Base-by-base conservation (phyloP, 495 filamentous ascomycete genomes). In the Xeromyces bisporus region DNA sequence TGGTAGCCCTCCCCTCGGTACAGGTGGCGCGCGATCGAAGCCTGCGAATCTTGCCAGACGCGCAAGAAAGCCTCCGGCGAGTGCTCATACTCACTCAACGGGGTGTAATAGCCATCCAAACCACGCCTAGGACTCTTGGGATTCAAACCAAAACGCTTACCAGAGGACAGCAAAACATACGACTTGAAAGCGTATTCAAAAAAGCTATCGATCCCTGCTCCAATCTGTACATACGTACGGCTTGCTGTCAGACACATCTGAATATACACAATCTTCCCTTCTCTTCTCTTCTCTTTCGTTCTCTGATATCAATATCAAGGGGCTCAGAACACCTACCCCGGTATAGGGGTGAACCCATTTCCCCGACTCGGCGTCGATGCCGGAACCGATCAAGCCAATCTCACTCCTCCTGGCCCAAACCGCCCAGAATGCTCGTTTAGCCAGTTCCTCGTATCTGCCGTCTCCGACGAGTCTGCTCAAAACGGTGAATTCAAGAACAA, bases 181-280 rank as follows among this genome's bases (percentile, higher is more conserved):
- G 85, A 79, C 48, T 97, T 97, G 47, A 93, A 67, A 1, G 89
- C 89, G 48, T 97, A 97, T 57, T 97, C 89, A 43, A 87, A 96
- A 56, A 96, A 97, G 56, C 85, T 93, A 51, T 96, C 89, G 40
- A 91, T 78, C 11, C 89, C 91, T 1, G 89, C 89, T 23, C 89
- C 89, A 43, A 97, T 87, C 64, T 64, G 8, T 16, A 16, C 14
- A n/a, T 15, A n/a, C n/a, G n/a, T n/a, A n/a, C n/a, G n/a, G n/a
- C n/a, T n/a, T n/a, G n/a, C n/a, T n/a, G n/a, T n/a, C n/a, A n/a
- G n/a, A n/a, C n/a, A n/a, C n/a, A 97, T 87, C 64, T 64, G 8
- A 6, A 16, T 16, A n/a, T 15, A 31, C 15, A 9, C 15, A 18
- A 6, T 11, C 29, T 5, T 26, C n/a, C 5, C 4, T 26, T 13